A percentile compares a stretch with the other conserved stretches of the same genome.
Evolutionary conservation across 495 filamentous ascomycete species (phyloP).

Genomic region (Penicillium canescens): DNA sequence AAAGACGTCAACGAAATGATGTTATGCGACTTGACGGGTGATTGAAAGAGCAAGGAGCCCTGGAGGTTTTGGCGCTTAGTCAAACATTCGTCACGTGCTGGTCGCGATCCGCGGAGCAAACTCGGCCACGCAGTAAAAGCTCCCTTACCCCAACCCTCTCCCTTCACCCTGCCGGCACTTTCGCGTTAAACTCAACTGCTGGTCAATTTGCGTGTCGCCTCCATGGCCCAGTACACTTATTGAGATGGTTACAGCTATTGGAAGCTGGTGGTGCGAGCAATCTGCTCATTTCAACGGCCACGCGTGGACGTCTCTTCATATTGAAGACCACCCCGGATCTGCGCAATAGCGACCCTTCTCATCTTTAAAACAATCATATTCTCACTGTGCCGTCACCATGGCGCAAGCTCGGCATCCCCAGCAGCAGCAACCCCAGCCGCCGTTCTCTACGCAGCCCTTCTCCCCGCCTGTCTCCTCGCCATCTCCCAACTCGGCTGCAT

Average conservation of each 20-base stretch:
- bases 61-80: conserved; percentile 15
- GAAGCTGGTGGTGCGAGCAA: conserved; percentile 44
- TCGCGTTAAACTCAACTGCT: conserved; percentile 4
- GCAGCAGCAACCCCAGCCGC: conserved; percentile 34
- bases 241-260: conserved; percentile 49
- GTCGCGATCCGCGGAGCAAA: conserved; percentile 32
- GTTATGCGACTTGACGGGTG: background rate
- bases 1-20: background rate
- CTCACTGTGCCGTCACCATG: conserved; percentile 46
- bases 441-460: conserved; percentile 50
- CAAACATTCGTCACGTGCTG: conserved; percentile 19
- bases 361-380: background rate
- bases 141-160: conserved; percentile 18
- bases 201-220: conserved; percentile 12
- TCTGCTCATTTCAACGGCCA: conserved; percentile 39
- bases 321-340: conserved; percentile 19
- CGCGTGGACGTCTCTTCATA: conserved; percentile 39
- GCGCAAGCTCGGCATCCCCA: conserved; percentile 58
- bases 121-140: conserved; percentile 23
- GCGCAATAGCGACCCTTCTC: conserved; percentile 12
- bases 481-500: conserved; percentile 41
- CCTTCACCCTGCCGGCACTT: conserved; percentile 2
- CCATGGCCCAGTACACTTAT: conserved; percentile 24
- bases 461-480: conserved; percentile 56
- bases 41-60: background rate